Base-by-base conservation (phyloP, 768 basidiomycete species). In the Neoboletus magnificus region DNA sequence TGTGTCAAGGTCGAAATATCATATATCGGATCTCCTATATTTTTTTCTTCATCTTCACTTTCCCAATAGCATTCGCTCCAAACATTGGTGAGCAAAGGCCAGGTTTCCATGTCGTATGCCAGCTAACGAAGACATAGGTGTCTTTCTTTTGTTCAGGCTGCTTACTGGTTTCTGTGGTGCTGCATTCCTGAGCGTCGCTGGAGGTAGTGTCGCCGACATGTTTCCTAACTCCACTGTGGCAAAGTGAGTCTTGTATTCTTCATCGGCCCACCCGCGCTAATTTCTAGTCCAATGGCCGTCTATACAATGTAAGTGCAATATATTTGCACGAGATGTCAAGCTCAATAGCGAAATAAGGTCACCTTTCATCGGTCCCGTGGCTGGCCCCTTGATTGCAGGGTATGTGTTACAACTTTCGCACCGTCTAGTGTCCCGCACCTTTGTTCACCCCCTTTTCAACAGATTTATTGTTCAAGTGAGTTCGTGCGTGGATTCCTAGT, bases 31-130 rank as follows among this genome's bases (percentile, higher is more conserved):
- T 77, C 4, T 85, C 87, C 0, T 91, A 86, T 58, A 58, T 73
- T 1, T 59, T 82, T 5, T 85, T 89, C 66, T 82, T 88, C 62
- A 63, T 81, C 1, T 78, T 87, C 52, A 82, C 84, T 20, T 86
- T 85, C 63, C 86, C 88, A 0, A 83, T 89, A 7, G 86, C 88
- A 1, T 91, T 93, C 57, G 80, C 87, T 1, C 84, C 82, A 4
- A 76, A 89, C 60, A 77, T 83, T 23, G 77, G 85, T 85, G 48
- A 45, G 30, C 16, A 13, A 16, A 30, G 12, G 12, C 8, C 44
- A 35, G 20, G 4, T 43, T 12, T 46, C 22, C 16, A 36, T 10
- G 7, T 35, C 33, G 5, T 37, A 18, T 52, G 6, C 23, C 12
- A 32, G 32, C 43, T 52, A 45, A 45, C 40, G 18, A 40, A 49